Percentiles rank a stretch among this genome's conserved stretches.
Conservation (phyloP, 116 monocot species). For the Zostera marina region DNA sequence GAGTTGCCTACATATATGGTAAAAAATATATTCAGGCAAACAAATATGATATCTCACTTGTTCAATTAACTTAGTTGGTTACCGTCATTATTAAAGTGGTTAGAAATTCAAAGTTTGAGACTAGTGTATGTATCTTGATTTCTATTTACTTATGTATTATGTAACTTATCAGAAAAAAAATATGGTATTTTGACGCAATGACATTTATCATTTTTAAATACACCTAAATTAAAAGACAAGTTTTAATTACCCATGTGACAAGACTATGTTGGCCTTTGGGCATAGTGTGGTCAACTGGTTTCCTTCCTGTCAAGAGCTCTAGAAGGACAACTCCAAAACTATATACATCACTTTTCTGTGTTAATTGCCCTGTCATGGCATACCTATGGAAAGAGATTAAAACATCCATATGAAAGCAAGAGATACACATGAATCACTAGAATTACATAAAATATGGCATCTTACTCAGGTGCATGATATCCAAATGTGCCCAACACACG, state of each 20-base stretch:
- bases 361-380: constrained; percentile 34
- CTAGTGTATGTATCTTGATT: too few relatives aligned
- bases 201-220: too few relatives aligned
- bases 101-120: too few relatives aligned
- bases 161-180: too few relatives aligned
- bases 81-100: background rate
- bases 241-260: constrained; percentile 22
- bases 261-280: constrained; percentile 38
- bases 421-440: background rate
- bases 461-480: constrained; percentile 44
- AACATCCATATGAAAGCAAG: background rate
- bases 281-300: constrained; percentile 38
- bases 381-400: constrained; percentile 12
- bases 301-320: constrained; percentile 33
- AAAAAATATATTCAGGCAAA: background rate
- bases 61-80: too few relatives aligned
- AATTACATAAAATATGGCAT: background rate
- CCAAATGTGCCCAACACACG: constrained; percentile 39
- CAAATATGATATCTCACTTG: too few relatives aligned
- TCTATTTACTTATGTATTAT: too few relatives aligned
- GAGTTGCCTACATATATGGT: constrained; percentile 41
- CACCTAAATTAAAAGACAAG: too few relatives aligned
- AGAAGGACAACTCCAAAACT: constrained; percentile 35
- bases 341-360: constrained; percentile 34
- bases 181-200: too few relatives aligned